Evolutionary conservation across 2,329 filamentous ascomycete species (phyloP), one percentile per base, ranked within the genome.

Genomic region (Trichoderma pleuroti): DNA sequence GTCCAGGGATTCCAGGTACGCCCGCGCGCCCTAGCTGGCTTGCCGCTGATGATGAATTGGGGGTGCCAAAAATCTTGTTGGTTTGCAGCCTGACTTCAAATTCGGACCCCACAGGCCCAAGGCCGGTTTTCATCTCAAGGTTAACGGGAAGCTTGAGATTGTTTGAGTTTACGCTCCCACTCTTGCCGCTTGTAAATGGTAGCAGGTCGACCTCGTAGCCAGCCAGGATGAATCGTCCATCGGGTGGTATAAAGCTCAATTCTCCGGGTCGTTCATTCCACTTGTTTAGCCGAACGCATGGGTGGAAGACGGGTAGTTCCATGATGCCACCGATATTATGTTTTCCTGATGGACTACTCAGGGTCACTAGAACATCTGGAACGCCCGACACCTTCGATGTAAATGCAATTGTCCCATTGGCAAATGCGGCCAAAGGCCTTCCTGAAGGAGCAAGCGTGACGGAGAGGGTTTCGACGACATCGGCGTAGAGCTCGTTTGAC

Each of bases 401-500:
- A 80, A 98, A 98, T 2, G 93, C 94, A 74, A 99, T 95, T 5
- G 93, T 97, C 18, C 96, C 96, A 75, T 96, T 92, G 16, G 93
- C 92, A 74, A 97, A 91, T 4, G 96, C 95, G 9, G 93, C 90
- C 26, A 99, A 86, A 1, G 95, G 91, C 16, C 94, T 87, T 5
- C 96, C 96, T 0, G 94, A 98, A 0, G 96, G 96, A 0, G 96
- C 94, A 54, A 98, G 87, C 0, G 92, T 97, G 52, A 98, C 93
- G 1, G 90, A 89, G 0, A 99, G 85, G 1, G 93, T 93, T 83
- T 99, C 96, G 72, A 99, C 90, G 14, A 99, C 90, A 79, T 99
- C 96, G 70, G 97, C 95, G 79, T 98, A 98, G 75, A 99, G 86
- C 81, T 99, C 96, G 81, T 98, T 99, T 69, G 93, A 97, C 5